These are phyloP conservation scores for Odontarrhena argentea DNA, from an alignment of 345 rosid species.

Conservation along the genomic window DNA sequence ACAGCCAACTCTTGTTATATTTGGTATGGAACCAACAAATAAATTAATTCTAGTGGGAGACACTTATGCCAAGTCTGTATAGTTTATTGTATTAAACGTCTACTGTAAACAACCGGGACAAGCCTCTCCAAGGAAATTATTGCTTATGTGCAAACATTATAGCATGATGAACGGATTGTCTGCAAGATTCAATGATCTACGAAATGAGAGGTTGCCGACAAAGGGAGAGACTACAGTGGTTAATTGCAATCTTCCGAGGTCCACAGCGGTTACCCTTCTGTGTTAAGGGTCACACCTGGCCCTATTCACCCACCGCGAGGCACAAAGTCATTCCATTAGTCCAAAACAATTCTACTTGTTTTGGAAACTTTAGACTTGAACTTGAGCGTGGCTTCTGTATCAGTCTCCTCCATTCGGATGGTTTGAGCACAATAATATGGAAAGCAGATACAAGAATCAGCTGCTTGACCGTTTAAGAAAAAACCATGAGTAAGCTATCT, in stretches of 20 bases:
- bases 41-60: slow-evolving; percentile 23
- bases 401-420: slow-evolving; percentile 36
- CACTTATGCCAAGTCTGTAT: slow-evolving; percentile 14
- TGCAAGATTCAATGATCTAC: slow-evolving; percentile 28
- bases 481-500: slow-evolving; percentile 14
- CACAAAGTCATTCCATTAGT: slow-evolving; percentile 38
- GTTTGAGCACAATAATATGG: slow-evolving; percentile 25
- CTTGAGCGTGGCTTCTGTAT: slow-evolving; percentile 28
- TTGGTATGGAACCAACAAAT: slow-evolving; percentile 24
- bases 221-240: slow-evolving; percentile 33
- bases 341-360: slow-evolving; percentile 24
- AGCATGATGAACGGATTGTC: slow-evolving; percentile 20
- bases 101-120: slow-evolving; percentile 20
- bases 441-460: slow-evolving; percentile 26
- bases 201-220: slow-evolving; percentile 44
- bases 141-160: slow-evolving; percentile 21
- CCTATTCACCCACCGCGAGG: slow-evolving; percentile 36
- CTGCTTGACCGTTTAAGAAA: background rate
- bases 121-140: slow-evolving; percentile 29
- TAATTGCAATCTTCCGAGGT: slow-evolving; percentile 28
- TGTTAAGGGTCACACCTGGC: slow-evolving; percentile 28
- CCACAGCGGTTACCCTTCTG: slow-evolving; percentile 27
- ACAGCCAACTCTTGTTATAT: slow-evolving; percentile 11
- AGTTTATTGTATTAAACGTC: slow-evolving; percentile 5
- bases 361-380: slow-evolving; percentile 35